These are phyloP conservation scores for Halteria grandinella DNA, from an alignment of 73 alveolate species.

Conservation along the genomic window DNA sequence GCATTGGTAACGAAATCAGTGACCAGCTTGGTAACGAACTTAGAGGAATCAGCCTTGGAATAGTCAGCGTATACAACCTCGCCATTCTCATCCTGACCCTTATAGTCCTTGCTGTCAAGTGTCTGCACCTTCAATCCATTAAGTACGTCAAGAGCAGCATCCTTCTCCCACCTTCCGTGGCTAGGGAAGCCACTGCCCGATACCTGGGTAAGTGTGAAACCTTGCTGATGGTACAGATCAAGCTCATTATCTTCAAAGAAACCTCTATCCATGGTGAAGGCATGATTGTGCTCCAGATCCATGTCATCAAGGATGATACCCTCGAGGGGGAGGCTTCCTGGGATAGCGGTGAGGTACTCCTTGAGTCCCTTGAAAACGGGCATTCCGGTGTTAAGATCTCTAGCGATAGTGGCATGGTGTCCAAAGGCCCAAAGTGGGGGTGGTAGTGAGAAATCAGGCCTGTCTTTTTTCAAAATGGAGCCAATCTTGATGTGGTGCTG, in stretches of 20 bases:
- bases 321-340: not conserved
- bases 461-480: not conserved
- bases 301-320: conserved; percentile 5
- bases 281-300: not conserved
- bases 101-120: not conserved
- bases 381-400: not conserved
- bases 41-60: not conserved
- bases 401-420: too few species aligned
- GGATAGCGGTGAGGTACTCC: not conserved
- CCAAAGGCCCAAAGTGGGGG: conserved; percentile 22
- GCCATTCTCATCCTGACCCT: conserved; percentile 34
- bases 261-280: conserved; percentile 14
- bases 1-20: not conserved
- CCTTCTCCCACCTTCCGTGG: not conserved
- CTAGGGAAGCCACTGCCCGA: not conserved
- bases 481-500: conserved; percentile 24
- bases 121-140: not conserved
- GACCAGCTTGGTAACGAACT: not conserved
- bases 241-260: not conserved
- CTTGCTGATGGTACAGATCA: not conserved
- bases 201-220: not conserved
- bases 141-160: not conserved
- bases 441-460: conserved; percentile 13
- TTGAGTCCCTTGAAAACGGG: not conserved
- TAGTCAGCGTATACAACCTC: conserved; percentile 26